Percentiles rank a stretch among this genome's conserved stretches.
These are phyloP conservation scores for Paxillus ammoniavirescens DNA, from an alignment of 768 basidiomycete genomes.

Conservation along the genomic window DNA sequence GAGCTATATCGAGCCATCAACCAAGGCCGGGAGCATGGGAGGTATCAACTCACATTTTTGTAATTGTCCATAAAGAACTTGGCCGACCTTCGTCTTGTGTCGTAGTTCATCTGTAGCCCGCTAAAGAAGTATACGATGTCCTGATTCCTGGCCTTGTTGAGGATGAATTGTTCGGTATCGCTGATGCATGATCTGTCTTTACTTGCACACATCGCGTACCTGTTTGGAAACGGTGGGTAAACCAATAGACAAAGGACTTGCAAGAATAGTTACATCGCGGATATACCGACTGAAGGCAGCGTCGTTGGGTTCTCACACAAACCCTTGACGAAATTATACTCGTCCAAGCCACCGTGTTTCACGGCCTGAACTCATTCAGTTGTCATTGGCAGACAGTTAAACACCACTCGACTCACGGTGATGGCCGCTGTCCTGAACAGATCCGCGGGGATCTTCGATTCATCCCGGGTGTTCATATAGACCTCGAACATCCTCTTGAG, in stretches of 20 bases:
- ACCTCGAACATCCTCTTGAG: constrained; percentile 67
- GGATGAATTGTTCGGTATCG: constrained; percentile 62
- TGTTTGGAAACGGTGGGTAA: constrained; percentile 24
- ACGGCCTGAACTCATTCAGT: constrained; percentile 50
- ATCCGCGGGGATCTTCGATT: constrained; percentile 78
- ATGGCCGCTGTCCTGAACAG: constrained; percentile 57
- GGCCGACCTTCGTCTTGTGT: constrained; percentile 51
- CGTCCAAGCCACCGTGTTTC: constrained; percentile 65
- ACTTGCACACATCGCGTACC: constrained; percentile 63
- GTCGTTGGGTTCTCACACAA: constrained; percentile 73
- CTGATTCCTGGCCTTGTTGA: constrained; percentile 52
- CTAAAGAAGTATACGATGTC: constrained; percentile 65
- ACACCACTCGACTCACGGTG: constrained; percentile 39
- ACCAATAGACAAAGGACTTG: not conserved
- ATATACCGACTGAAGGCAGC: constrained; percentile 60
- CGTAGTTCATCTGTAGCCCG: constrained; percentile 55
- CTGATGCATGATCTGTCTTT: constrained; percentile 55
- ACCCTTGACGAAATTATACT: constrained; percentile 70
- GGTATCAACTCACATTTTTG: constrained; percentile 44
- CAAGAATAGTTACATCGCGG: constrained; percentile 56
- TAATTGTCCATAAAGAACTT: constrained; percentile 72
- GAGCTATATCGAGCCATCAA: constrained; percentile 38
- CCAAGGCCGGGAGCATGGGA: not conserved
- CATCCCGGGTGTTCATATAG: constrained; percentile 70
- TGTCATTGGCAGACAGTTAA: not conserved